phyloP scores from a whole-genome alignment of 768 basidiomycete genomes.

The Pisolithus microcarpus region DNA sequence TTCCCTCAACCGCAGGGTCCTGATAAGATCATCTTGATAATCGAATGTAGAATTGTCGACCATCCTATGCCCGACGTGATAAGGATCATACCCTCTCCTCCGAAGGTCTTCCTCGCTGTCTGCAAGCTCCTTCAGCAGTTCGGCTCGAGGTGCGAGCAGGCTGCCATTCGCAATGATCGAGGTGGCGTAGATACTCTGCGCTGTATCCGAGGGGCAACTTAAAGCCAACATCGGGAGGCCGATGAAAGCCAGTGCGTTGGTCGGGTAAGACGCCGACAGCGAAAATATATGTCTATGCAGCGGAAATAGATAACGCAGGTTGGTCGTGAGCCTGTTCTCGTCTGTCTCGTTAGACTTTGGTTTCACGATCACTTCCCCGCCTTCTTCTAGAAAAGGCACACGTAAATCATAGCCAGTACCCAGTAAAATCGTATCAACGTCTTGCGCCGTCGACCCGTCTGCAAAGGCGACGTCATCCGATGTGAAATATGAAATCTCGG shows the following conservation, averaged over 20 bases:
- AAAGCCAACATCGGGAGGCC: conserved; percentile 43
- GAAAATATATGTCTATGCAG: conserved; percentile 48
- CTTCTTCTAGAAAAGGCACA: conserved; percentile 41
- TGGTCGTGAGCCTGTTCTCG: conserved; percentile 33
- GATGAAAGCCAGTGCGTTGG: conserved; percentile 48
- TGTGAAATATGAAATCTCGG: conserved; percentile 46
- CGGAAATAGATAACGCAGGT: conserved; percentile 49
- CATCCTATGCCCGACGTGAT: conserved; percentile 41
- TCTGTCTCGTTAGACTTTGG: conserved; percentile 12
- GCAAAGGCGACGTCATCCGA: conserved; percentile 36
- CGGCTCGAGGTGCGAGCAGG: conserved; percentile 34
- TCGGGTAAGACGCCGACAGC: conserved; percentile 38
- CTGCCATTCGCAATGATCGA: conserved; percentile 38
- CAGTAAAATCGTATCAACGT: conserved; percentile 43
- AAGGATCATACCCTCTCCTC: conserved; percentile 42
- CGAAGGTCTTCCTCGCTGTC: conserved; percentile 34
- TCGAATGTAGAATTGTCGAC: conserved; percentile 28
- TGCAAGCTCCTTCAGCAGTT: conserved; percentile 35
- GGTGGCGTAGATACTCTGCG: conserved; percentile 43
- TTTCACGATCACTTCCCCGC: conserved; percentile 15
- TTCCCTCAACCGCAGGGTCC: conserved; percentile 11
- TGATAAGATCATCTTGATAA: conserved; percentile 33
- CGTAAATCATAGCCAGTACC: conserved; percentile 50
- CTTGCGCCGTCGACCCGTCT: conserved; percentile 34
- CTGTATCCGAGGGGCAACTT: conserved; percentile 43